Evolutionary conservation across 2,329 filamentous ascomycete genomes (phyloP), one percentile per base, ranked within the genome.

Genomic region (Hypoxylon sp.): DNA sequence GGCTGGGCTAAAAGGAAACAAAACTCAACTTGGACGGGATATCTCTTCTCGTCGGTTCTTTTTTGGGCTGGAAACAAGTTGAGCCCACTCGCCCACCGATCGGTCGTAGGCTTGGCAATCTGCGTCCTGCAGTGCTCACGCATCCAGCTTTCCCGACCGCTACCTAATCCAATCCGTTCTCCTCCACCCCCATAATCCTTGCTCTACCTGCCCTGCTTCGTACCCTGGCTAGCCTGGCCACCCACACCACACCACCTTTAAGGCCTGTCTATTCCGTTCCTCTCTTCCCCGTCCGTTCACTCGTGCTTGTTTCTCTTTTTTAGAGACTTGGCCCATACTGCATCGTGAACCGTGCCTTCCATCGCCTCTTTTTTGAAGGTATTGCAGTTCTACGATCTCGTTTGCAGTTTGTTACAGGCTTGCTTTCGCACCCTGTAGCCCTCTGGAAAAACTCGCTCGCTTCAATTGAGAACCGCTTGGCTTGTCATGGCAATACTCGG

Each of bases 21-120:
- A 62, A 58, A 46, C 52, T 39, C 39, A 47, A 32, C 17, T 13
- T 46, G n/a, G 46, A 19, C 42, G 37, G 31, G 27, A 46, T 56
- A 47, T 47, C 6, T 46, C n/a, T n/a, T 11, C 21, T 29, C 27
- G n/a, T 47, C 54, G 39, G 39, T 44, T 56, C 39, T 47, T 44
- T 44, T 56, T 56, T 47, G 29, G 54, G 42, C 21, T 31, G 54
- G 39, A 17, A 47, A 47, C 17, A 56, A 56, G 15, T 46, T 56
- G 52, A 55, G 27, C 53, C 53, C 39, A 56, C 35, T 50, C 54
- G 54, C 55, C 52, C 62, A 64, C 69, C 67, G 71, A 73, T 72
- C 69, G 71, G 61, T 62, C 67, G 68, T 68, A 55, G 67, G 59
- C 67, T 69, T 68, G 63, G 67, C 71, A 56, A 71, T 71, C 69